Evolutionary conservation across 352 stramenopile species (phyloP), one percentile per base, ranked within the genome.

Genomic region (Phytopythium helicoides): DNA sequence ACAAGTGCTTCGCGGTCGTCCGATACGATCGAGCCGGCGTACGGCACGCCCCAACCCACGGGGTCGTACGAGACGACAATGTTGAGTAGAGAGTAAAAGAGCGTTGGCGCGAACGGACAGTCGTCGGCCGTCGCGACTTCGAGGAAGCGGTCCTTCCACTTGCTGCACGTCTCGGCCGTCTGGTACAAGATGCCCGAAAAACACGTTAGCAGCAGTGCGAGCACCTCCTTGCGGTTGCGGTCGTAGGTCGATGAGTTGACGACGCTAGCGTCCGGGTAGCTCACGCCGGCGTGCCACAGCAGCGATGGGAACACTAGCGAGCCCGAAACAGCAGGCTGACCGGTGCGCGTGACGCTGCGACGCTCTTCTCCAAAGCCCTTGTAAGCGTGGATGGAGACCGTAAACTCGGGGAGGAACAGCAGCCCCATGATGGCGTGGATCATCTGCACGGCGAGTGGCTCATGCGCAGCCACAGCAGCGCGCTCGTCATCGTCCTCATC

Each of bases 31-130:
- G 84, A 91, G 3, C 81, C 76, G 1, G 81, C 77, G 54, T 97
- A 97, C 0, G 92, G 91, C 7, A 98, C 79, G 11, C 83, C 85
- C 76, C 81, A 95, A 19, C 88, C 91, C 11, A 92, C 81, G 0
- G 95, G 93, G 60, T 98, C 95, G 62, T 98, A 98, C 11, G 81
- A 79, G 23, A 98, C 68, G 15, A 98, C 90, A 21, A 94, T 96
- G 56, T 99, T 99, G 47, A 99, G 54, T 14, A 99, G 68, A 41
- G 92, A 98, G 66, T 97, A 98, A 58, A 99, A 98, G 6, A 99
- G 72, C 47, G 94, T 98, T 3, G 90, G 80, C 6, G 89, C 87
- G 73, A 98, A 98, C 9, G 90, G 93, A 21, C 92, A 96, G 60
- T 98, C 88, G 0, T 66, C 64, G 2, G 86, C 86, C 2, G 90